phyloP scores from a whole-genome alignment of 2,329 filamentous ascomycete species.

The Colletotrichum costaricense region DNA sequence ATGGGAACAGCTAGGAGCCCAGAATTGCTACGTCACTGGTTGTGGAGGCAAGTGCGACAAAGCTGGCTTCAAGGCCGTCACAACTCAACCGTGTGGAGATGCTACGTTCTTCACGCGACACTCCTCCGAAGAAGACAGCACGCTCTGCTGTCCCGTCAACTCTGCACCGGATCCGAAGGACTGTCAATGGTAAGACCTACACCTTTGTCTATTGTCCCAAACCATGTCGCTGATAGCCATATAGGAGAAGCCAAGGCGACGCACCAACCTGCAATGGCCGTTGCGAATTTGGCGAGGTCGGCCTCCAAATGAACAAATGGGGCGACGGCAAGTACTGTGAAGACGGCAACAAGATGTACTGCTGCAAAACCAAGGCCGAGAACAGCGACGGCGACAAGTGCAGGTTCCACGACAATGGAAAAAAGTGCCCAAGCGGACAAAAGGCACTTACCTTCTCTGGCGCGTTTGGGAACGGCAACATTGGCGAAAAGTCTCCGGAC shows the following conservation, averaged over 20 bases:
- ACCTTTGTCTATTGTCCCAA: too few relatives aligned
- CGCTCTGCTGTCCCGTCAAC: slow-evolving; percentile 45
- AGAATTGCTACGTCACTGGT: slow-evolving; percentile 43
- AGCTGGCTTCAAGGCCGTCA: slow-evolving; percentile 42
- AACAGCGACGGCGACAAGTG: too few relatives aligned
- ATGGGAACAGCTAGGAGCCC: neutral
- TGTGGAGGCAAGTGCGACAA: slow-evolving; percentile 43
- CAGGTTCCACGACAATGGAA: too few relatives aligned
- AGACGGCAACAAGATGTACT: slow-evolving; percentile 45
- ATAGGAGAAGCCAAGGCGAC: slow-evolving; percentile 37
- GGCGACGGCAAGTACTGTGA: slow-evolving; percentile 42
- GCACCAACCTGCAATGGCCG: slow-evolving; percentile 43
- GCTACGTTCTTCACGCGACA: neutral
- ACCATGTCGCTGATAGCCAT: too few relatives aligned
- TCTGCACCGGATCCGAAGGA: slow-evolving; percentile 42
- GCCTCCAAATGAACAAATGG: slow-evolving; percentile 41
- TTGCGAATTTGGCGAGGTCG: slow-evolving; percentile 47
- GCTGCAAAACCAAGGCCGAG: slow-evolving; percentile 36
- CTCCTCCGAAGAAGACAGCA: slow-evolving; percentile 39
- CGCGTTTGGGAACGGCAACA: too few relatives aligned
- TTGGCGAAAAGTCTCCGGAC: too few relatives aligned
- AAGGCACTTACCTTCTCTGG: too few relatives aligned
- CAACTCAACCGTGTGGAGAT: slow-evolving; percentile 42
- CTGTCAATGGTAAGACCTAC: slow-evolving; percentile 41
- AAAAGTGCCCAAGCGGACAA: too few relatives aligned